phyloP scores from a whole-genome alignment of 2,329 filamentous ascomycete genomes.

The Fusarium gaditjirri region DNA sequence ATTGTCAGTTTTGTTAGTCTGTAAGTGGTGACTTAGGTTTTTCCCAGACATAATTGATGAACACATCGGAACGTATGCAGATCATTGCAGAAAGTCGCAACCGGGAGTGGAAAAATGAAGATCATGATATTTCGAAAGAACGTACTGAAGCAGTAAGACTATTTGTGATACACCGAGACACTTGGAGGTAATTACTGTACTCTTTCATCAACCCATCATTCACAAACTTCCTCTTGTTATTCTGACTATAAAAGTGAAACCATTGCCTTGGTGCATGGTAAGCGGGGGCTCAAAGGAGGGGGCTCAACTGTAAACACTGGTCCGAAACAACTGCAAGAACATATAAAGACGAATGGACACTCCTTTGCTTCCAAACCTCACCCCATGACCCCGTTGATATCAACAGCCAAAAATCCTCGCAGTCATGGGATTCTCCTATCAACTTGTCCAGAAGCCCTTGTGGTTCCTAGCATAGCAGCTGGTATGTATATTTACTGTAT shows the following conservation, averaged over 20 bases:
- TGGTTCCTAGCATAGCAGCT: not conserved
- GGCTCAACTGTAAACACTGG: conserved; percentile 11
- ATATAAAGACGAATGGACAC: not conserved
- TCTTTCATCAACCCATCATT: conserved; percentile 6
- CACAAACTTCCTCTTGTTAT: not conserved
- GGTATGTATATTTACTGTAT: conserved; percentile 12
- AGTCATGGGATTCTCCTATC: not conserved
- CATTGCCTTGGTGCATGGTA: conserved; percentile 11
- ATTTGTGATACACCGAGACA: conserved; percentile 21
- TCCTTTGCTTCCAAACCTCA: conserved; percentile 4
- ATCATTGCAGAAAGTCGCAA: conserved; percentile 11
- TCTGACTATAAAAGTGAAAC: conserved; percentile 1
- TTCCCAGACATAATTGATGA: conserved; percentile 13
- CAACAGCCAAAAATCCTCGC: not conserved
- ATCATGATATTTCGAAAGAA: conserved; percentile 19
- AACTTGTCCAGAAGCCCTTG: not conserved
- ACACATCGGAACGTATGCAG: conserved; percentile 1
- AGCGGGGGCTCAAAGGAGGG: conserved; percentile 17
- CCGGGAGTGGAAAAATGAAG: conserved; percentile 31
- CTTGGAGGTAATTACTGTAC: not conserved
- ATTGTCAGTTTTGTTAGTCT: not conserved
- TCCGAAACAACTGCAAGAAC: conserved; percentile 7
- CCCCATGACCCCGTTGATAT: not conserved
- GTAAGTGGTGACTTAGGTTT: not conserved
- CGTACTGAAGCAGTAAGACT: conserved; percentile 26